Evolutionary conservation across 805 yeast species (phyloP).

Genomic region (Starmerella scarabaei): DNA sequence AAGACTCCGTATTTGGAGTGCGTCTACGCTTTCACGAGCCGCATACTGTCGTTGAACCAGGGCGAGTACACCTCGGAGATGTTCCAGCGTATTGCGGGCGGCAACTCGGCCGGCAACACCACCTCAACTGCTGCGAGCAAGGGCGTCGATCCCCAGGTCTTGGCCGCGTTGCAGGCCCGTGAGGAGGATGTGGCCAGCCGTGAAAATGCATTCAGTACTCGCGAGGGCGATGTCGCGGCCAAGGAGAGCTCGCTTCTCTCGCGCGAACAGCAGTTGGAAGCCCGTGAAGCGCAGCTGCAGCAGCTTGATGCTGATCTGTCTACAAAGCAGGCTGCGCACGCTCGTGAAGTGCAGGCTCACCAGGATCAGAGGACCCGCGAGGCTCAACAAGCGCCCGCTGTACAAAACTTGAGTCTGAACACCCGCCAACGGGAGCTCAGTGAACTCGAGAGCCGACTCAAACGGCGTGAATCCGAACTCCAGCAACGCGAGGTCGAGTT

Average conservation of each 20-base stretch:
- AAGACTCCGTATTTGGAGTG: constrained; percentile 87
- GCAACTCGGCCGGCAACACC: background rate
- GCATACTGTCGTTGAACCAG: constrained; percentile 23
- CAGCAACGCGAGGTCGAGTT: constrained; percentile 18
- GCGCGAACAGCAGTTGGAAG: constrained; percentile 5
- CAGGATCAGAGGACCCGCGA: constrained; percentile 8
- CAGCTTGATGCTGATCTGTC: background rate
- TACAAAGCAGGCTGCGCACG: constrained; percentile 9
- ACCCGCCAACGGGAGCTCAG: too few species aligned
- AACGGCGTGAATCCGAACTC: constrained; percentile 11
- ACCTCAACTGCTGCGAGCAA: background rate
- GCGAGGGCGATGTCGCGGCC: constrained; percentile 1
- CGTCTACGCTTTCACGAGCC: constrained; percentile 45
- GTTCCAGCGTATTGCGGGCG: constrained; percentile 7
- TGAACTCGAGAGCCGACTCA: background rate
- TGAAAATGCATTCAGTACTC: constrained; percentile 3
- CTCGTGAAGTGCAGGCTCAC: constrained; percentile 6
- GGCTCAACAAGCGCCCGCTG: too few species aligned
- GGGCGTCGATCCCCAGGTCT: background rate
- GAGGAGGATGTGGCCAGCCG: constrained; percentile 7
- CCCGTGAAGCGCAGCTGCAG: constrained; percentile 1
- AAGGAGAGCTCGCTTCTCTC: constrained; percentile 1
- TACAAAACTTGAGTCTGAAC: too few species aligned
- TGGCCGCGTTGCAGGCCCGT: constrained; percentile 9
- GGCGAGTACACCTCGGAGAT: constrained; percentile 6